A percentile compares a stretch with the other conserved stretches of the same genome.
These are phyloP conservation scores for Tilletia walkeri DNA, from an alignment of 1,284 basidiomycete species.

Conservation along the genomic window DNA sequence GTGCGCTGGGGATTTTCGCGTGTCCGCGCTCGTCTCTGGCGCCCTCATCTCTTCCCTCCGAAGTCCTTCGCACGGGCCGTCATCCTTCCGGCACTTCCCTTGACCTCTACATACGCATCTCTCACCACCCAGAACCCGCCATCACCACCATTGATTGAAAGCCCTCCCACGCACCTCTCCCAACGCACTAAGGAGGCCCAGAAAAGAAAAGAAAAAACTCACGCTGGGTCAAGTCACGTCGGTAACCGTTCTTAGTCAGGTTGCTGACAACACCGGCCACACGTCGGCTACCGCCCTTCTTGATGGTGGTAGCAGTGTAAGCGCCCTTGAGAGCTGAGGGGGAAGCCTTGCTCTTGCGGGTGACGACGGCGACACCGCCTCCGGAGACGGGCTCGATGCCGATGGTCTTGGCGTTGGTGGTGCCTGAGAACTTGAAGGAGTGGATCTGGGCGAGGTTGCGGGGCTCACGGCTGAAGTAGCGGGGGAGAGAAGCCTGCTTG, in stretches of 20 bases:
- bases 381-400: slow-evolving; percentile 36
- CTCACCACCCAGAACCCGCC: too few species aligned
- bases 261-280: slow-evolving; percentile 48
- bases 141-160: too few species aligned
- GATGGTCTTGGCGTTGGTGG: slow-evolving; percentile 53
- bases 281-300: slow-evolving; percentile 41
- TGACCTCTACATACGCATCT: too few species aligned
- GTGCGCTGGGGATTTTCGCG: background rate
- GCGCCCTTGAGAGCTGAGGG: slow-evolving; percentile 36
- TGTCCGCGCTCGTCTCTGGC: background rate
- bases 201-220: slow-evolving; percentile 27
- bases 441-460: slow-evolving; percentile 50
- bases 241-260: slow-evolving; percentile 52
- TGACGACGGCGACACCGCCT: slow-evolving; percentile 46
- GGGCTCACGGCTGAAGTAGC: slow-evolving; percentile 54
- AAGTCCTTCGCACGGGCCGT: background rate
- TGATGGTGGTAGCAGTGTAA: slow-evolving; percentile 26
- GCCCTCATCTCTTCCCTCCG: background rate
- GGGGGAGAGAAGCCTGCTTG: slow-evolving; percentile 53
- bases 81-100: background rate
- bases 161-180: too few species aligned
- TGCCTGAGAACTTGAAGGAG: slow-evolving; percentile 53
- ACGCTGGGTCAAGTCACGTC: slow-evolving; percentile 51
- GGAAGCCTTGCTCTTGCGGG: slow-evolving; percentile 49
- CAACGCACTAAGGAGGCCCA: too few species aligned